These are phyloP conservation scores for Eucalyptus erythrocorys DNA, from an alignment of 345 rosid species.

Conservation along the genomic window DNA sequence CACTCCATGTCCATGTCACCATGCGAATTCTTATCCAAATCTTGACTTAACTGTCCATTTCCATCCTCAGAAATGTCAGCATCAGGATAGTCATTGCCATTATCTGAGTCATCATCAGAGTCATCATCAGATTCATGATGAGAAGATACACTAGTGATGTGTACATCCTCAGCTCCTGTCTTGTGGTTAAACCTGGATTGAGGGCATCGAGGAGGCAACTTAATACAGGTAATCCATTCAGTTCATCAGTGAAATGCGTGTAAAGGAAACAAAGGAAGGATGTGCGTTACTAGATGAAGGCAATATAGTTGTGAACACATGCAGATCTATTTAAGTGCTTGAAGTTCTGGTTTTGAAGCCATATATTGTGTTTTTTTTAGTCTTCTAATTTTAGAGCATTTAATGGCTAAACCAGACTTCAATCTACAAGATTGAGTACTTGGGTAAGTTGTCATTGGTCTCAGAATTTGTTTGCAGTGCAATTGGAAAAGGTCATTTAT, in stretches of 20 bases:
- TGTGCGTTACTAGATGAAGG: background rate
- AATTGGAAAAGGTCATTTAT: background rate
- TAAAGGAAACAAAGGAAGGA: background rate
- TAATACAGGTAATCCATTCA: background rate
- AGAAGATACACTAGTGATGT: conserved; percentile 43
- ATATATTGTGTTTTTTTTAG: background rate
- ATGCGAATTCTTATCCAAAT: background rate
- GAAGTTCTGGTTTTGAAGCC: background rate
- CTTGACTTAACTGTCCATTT: background rate
- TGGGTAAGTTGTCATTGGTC: background rate
- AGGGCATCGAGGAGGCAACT: background rate
- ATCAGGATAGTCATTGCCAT: conserved; percentile 17
- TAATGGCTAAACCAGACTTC: background rate
- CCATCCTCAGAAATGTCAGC: background rate
- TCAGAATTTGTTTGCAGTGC: background rate
- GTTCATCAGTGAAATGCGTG: background rate
- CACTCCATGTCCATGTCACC: conserved; percentile 5
- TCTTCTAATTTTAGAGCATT: background rate
- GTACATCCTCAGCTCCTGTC: conserved; percentile 85
- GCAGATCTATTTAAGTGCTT: background rate
- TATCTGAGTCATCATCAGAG: conserved; percentile 15
- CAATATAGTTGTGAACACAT: background rate
- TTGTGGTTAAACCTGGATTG: conserved; percentile 77
- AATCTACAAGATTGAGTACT: background rate
- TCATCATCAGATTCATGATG: conserved; percentile 38